Conservation (phyloP, 768 basidiomycete genomes). For the Rhodotorula graminis region DNA sequence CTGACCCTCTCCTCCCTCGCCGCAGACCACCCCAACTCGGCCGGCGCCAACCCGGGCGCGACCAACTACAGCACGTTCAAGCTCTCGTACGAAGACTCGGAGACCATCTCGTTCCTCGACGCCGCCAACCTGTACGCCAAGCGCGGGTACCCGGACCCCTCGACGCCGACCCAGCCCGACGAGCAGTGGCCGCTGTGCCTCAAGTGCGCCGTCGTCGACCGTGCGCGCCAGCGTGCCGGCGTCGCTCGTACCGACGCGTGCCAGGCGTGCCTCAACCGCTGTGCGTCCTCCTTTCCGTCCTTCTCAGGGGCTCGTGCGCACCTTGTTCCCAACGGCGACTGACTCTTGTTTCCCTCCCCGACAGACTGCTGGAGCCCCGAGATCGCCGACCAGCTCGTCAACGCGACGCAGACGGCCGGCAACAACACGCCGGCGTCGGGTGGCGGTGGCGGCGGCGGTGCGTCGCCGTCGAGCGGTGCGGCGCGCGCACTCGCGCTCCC, state of each 20-base stretch:
- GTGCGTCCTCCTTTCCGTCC: not conserved
- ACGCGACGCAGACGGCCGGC: slow-evolving; percentile 10
- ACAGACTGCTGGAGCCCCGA: slow-evolving; percentile 37
- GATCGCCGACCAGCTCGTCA: slow-evolving; percentile 10
- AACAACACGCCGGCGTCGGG: not conserved
- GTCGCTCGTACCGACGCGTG: slow-evolving; percentile 15
- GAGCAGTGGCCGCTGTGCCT: slow-evolving; percentile 61
- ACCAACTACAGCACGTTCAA: slow-evolving; percentile 43
- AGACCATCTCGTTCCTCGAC: slow-evolving; percentile 59
- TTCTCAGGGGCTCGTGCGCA: not conserved
- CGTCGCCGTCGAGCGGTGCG: not conserved
- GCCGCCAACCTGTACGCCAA: slow-evolving; percentile 57
- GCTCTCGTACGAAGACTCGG: slow-evolving; percentile 54
- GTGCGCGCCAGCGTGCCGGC: slow-evolving; percentile 45
- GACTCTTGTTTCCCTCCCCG: too few relatives aligned
- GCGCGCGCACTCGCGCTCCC: not conserved
- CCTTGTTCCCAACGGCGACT: too few relatives aligned
- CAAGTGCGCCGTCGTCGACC: slow-evolving; percentile 63
- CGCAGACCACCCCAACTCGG: slow-evolving; percentile 63
- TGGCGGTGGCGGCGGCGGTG: too few relatives aligned
- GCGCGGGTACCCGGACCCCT: slow-evolving; percentile 44
- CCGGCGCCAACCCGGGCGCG: slow-evolving; percentile 45
- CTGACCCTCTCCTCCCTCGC: too few relatives aligned
- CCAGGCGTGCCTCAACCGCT: slow-evolving; percentile 10
- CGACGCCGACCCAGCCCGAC: slow-evolving; percentile 48